Base-by-base conservation (phyloP, 2,329 filamentous ascomycete species). In the Aspergillus alliaceus region DNA sequence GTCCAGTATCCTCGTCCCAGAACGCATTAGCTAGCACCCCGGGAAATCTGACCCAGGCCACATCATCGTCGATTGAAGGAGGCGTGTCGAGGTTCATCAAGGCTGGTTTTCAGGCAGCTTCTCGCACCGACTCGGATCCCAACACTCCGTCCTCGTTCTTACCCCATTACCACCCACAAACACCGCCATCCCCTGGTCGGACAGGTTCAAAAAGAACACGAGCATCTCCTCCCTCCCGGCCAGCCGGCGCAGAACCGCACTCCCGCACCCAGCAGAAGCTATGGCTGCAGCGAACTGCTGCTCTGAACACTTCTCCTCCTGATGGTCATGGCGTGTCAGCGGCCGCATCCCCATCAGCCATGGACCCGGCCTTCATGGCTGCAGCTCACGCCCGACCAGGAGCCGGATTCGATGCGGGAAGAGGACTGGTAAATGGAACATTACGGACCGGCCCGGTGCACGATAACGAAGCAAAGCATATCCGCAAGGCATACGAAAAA, bases 211-310 rank as follows among this genome's bases (percentile, higher is more conserved):
- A 61, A 70, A 75, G 64, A 56, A 59, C 59, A 51, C 69, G 59
- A 46, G 66, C 64, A 31, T 74, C 72, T 7, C 70, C 74, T 29
- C 70, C 72, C 18, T 64, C 70, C 7, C 66, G 71, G 12, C 70
- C 68, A n/a, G 66, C 66, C 4, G 71, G 72, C n/a, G 61, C 65
- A n/a, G 74, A 77, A 50, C 69, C 73, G 6, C 71, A 69, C 18
- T 80, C 78, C n/a, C 72, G 78, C 50, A 80, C 78, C 4, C 77
- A 80, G 59, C 78, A 80, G 60, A 79, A 78, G 58, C 71, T 80
- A 12, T 79, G 78, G 74, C 69, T 80, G 40, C 77, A 80, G 57
- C 73, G 77, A 46, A 78, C 77, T 11, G 76, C 77, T 24, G 69
- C 75, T 11, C 64, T 78, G 15, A 77, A 77, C 31, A 77, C 76